Conservation (phyloP, 2,329 filamentous ascomycete genomes). For the Botrytis medusae region DNA sequence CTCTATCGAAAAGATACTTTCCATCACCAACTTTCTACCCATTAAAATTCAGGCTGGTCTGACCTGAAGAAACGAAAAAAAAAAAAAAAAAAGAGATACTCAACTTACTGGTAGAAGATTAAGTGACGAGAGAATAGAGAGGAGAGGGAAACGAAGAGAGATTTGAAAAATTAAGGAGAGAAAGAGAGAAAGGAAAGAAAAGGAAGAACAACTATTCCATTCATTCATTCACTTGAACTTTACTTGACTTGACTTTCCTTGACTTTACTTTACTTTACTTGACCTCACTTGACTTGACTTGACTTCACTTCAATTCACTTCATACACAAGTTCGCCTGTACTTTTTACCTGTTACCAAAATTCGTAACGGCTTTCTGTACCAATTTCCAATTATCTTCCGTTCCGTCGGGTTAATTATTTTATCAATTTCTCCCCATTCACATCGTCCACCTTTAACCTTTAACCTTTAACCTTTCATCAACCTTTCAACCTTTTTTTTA, state of each 20-base stretch:
- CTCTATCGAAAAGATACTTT: conserved; percentile 5
- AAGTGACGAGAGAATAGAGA: not conserved
- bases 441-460: not conserved
- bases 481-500: not conserved
- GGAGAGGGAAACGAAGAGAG: not conserved
- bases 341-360: not conserved
- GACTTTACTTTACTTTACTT: not conserved
- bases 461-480: not conserved
- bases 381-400: conserved; percentile 13
- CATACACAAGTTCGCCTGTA: conserved; percentile 3
- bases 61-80: conserved; percentile 7
- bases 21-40: not conserved
- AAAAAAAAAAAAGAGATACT: not conserved
- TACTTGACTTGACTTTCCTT: too few species aligned
- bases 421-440: conserved; percentile 1
- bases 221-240: not conserved
- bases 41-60: conserved; percentile 1
- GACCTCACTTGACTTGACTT: not conserved
- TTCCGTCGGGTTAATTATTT: conserved; percentile 12
- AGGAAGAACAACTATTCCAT: not conserved
- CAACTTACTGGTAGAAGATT: not conserved
- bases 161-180: not conserved
- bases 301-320: not conserved
- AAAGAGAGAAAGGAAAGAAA: not conserved
- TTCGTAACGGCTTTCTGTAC: not conserved